Evolutionary conservation across 2,329 filamentous ascomycete genomes (phyloP).

Genomic region (Blumeria hordei): DNA sequence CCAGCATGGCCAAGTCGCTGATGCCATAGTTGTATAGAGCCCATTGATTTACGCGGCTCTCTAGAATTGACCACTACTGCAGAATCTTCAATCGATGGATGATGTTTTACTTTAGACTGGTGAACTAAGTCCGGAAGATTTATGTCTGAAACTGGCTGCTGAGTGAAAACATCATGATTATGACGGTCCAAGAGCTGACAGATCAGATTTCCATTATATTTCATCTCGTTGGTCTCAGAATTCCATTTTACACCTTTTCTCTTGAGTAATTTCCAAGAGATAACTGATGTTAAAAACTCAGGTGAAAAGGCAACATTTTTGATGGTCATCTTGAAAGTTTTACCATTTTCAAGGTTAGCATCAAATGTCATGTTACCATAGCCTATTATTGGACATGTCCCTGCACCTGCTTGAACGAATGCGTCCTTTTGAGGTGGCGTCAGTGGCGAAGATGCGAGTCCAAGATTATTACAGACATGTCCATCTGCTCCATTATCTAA

Average conservation of each 20-base stretch:
- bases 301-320: not conserved
- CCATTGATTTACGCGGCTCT: not conserved
- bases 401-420: not conserved
- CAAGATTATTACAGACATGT: not conserved
- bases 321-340: not conserved
- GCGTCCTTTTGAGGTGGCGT: not conserved
- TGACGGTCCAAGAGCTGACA: not conserved
- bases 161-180: conserved; percentile 1
- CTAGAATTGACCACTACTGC: not conserved
- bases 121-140: not conserved
- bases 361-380: not conserved
- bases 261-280: not conserved
- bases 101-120: not conserved
- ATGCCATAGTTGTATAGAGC: not conserved
- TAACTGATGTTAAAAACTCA: not conserved
- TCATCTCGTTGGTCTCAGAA: not conserved
- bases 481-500: not conserved
- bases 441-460: not conserved
- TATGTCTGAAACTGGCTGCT: not conserved
- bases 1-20: not conserved
- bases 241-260: not conserved
- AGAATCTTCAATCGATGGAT: no score
- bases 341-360: not conserved
- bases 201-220: not conserved
- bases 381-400: not conserved